Evolutionary conservation across 768 basidiomycete genomes (phyloP), one percentile per base, ranked within the genome.

Genomic region (Collybiopsis luxurians): DNA sequence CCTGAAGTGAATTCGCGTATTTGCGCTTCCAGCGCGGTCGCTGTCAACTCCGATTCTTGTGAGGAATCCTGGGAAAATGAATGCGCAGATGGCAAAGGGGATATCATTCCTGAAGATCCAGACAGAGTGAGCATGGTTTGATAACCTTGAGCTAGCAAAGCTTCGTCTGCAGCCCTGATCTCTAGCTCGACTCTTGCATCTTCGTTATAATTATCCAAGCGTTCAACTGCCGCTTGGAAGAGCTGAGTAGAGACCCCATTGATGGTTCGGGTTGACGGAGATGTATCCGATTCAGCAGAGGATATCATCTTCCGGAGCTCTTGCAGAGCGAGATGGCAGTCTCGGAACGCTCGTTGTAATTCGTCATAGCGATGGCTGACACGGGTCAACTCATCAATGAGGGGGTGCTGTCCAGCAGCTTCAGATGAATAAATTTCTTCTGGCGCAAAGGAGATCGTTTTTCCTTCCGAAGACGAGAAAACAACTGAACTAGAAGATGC

Each of bases 161-260:
- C 79, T 60, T 90, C 90, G 64, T 94, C 91, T 2, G 87, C 80
- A 10, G 85, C 72, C 23, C 83, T 81, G 39, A 93, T 92, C 71
- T 93, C 91, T 21, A 94, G 72, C 65, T 93, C 91, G 10, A 94
- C 91, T 1, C 89, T 82, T 1, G 83, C 83, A 60, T 92, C 91
- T 66, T 92, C 91, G 4, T 81, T 81, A 64, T 80, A 89, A 65
- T 94, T 89, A 53, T 83, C 77, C 42, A 94, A 74, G 7, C 90
- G 77, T 24, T 82, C 75, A 17, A 89, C 70, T 4, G 83, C 85
- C 0, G 73, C 74, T 19, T 70, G 71, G 3, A 92, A 63, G 15
- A 83, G 67, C 4, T 74, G 69, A 3, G 62, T 27, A 6, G 70
- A 62, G 30, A 73, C 64, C 27, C 48, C 17, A 55, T 57, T 52